Evolutionary conservation across 2,329 filamentous ascomycete genomes (phyloP).

Genomic region (Neofusicoccum ribis): DNA sequence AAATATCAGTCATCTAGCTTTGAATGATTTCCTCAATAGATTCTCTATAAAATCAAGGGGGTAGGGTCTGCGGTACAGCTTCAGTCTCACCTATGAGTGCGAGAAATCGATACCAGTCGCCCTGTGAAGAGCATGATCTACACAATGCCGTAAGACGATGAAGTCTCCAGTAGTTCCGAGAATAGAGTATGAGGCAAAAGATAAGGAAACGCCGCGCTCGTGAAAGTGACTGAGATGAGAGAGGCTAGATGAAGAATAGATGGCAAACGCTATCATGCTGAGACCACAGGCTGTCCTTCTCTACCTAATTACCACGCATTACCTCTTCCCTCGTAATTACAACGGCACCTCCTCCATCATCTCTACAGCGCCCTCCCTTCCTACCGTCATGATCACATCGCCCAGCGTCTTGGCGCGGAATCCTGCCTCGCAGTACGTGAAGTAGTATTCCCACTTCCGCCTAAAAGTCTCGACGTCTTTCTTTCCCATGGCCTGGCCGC

Average conservation of each 20-base stretch:
- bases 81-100: no score
- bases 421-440: conserved; percentile 72
- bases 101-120: no score
- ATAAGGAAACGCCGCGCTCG: neutral
- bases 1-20: no score
- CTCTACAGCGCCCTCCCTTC: conserved; percentile 63
- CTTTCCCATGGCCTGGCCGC: conserved; percentile 50
- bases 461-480: conserved; percentile 66
- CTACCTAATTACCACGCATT: neutral
- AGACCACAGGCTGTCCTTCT: neutral
- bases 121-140: no score
- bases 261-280: neutral
- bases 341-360: conserved; percentile 71
- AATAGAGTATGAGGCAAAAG: neutral
- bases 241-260: neutral
- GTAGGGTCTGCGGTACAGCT: no score
- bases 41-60: no score
- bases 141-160: neutral
- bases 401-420: conserved; percentile 71
- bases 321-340: conserved; percentile 34
- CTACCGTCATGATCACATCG: conserved; percentile 71
- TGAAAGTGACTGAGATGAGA: neutral
- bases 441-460: conserved; percentile 77
- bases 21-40: no score
- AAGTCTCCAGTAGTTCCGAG: neutral